phyloP scores from a whole-genome alignment of 345 rosid species.

The Euclidium syriacum region DNA sequence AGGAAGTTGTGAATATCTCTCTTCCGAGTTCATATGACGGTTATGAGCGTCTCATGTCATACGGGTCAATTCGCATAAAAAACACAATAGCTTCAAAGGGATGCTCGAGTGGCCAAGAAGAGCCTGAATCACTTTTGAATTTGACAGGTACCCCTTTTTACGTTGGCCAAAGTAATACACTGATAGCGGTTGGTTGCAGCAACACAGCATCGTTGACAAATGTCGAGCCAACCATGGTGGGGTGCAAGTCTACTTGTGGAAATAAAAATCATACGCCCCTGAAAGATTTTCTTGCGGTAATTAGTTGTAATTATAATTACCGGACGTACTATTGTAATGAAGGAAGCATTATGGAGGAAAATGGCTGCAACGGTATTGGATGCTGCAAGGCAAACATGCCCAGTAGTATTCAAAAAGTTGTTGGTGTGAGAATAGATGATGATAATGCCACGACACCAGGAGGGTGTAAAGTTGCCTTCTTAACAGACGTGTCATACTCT shows the following conservation, averaged over 20 bases:
- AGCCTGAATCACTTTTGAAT: not conserved
- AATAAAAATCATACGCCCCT: not conserved
- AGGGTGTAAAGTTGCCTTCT: not conserved
- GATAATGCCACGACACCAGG: too few relatives aligned
- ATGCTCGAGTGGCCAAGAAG: not conserved
- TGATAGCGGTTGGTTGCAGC: constrained; percentile 30
- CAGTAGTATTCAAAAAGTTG: too few relatives aligned
- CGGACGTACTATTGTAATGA: too few relatives aligned
- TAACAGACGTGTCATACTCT: not conserved
- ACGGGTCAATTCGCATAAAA: not conserved
- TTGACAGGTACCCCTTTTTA: not conserved
- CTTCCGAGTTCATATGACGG: too few relatives aligned
- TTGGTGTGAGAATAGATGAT: not conserved
- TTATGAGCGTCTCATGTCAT: too few relatives aligned
- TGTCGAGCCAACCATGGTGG: not conserved
- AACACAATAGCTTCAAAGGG: not conserved
- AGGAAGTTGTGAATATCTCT: constrained; percentile 9
- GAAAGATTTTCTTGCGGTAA: too few relatives aligned
- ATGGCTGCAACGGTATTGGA: constrained; percentile 22
- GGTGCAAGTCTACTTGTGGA: constrained; percentile 33
- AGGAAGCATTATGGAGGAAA: too few relatives aligned
- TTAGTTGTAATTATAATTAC: too few relatives aligned
- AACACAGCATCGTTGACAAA: not conserved
- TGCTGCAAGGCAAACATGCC: constrained; percentile 32
- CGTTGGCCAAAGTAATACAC: not conserved